These are phyloP conservation scores for Drechslerella dactyloides DNA, from an alignment of 2,329 filamentous ascomycete species.

Conservation along the genomic window DNA sequence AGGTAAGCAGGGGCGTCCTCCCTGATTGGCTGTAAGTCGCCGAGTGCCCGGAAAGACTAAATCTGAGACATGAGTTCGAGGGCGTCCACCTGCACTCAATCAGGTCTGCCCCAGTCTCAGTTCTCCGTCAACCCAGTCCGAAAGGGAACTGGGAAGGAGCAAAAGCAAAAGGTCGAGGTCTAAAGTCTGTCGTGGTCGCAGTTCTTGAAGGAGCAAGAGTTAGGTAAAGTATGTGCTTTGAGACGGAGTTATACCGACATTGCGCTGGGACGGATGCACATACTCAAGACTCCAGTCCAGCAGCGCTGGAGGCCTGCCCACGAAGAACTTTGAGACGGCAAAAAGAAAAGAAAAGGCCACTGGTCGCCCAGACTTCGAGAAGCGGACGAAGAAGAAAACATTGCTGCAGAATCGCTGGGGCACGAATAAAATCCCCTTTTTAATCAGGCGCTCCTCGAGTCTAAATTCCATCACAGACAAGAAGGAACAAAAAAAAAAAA, in stretches of 20 bases:
- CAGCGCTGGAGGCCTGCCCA: too few relatives aligned
- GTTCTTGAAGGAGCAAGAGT: too few relatives aligned
- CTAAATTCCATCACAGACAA: neutral
- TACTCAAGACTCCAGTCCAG: too few relatives aligned
- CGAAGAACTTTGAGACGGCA: neutral
- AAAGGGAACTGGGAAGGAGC: conserved; percentile 9
- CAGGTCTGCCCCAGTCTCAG: conserved; percentile 43
- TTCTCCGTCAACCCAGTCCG: conserved; percentile 10
- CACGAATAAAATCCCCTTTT: conserved; percentile 1
- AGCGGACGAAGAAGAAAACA: neutral
- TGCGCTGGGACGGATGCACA: too few relatives aligned
- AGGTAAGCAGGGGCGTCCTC: neutral
- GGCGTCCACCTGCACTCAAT: conserved; percentile 13
- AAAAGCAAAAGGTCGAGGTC: neutral
- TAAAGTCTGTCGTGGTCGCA: too few relatives aligned
- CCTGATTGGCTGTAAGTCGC: conserved; percentile 17
- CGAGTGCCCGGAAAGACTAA: conserved; percentile 37
- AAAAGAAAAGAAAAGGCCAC: conserved; percentile 3
- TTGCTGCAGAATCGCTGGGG: neutral
- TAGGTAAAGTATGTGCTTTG: too few relatives aligned
- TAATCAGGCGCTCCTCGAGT: conserved; percentile 9
- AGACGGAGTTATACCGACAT: too few relatives aligned
- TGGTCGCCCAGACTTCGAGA: conserved; percentile 2
- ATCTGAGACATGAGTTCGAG: conserved; percentile 49
- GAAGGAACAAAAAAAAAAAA: neutral